phyloP scores from a whole-genome alignment of 441 rosid genomes.

The Rhodomyrtus psidioides region DNA sequence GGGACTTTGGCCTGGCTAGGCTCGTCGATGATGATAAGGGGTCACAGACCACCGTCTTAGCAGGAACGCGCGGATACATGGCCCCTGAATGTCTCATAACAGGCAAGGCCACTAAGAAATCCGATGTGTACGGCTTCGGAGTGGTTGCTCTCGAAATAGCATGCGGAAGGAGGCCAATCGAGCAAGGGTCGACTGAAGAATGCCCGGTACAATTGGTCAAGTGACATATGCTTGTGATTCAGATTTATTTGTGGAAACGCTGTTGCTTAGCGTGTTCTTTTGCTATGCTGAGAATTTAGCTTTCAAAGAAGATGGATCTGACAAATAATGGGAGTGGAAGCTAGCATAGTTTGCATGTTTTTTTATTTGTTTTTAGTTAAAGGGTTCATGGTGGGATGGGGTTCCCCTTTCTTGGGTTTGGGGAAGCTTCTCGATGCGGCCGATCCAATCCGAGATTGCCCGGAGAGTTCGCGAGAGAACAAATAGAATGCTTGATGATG shows the following conservation, averaged over 20 bases:
- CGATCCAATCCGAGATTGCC: neutral
- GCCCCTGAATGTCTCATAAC: neutral
- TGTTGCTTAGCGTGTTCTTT: neutral
- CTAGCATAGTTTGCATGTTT: neutral
- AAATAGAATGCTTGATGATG: neutral
- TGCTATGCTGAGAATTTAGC: neutral
- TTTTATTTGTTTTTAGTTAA: neutral
- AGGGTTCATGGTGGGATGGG: neutral
- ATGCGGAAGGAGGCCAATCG: neutral
- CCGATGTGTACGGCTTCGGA: neutral
- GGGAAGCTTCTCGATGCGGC: neutral
- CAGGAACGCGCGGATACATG: neutral
- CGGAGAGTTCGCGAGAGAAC: neutral
- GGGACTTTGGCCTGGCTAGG: slow-evolving; percentile 6
- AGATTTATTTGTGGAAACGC: neutral
- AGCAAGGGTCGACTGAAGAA: fast-evolving
- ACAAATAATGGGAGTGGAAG: neutral
- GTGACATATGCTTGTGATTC: neutral
- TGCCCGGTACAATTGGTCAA: neutral
- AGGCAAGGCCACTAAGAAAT: neutral
- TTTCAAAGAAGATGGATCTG: neutral
- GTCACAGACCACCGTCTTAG: neutral
- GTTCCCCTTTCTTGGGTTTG: neutral
- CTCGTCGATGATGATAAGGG: neutral
- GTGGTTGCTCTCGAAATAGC: neutral